A percentile compares a stretch with the other conserved stretches of the same genome.
phyloP scores from a whole-genome alignment of 2,329 filamentous ascomycete genomes.

The Didymella keratinophila region DNA sequence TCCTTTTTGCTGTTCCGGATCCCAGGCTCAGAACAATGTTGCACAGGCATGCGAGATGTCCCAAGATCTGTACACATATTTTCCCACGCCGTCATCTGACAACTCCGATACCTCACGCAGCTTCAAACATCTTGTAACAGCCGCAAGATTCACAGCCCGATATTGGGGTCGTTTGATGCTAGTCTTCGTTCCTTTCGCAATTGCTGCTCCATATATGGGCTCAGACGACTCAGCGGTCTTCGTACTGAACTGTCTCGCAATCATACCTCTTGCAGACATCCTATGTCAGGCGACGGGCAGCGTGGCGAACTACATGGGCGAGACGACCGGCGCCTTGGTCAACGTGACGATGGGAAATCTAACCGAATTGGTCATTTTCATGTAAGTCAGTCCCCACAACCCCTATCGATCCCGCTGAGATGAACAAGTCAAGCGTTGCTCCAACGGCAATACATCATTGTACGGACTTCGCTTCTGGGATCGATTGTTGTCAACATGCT shows the following conservation, averaged over 20 bases:
- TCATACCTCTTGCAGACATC: conserved; percentile 24
- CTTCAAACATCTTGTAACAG: background rate
- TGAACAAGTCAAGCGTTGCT: conserved; percentile 76
- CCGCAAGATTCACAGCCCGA: background rate
- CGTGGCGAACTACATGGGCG: conserved; percentile 84
- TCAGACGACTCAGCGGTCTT: conserved; percentile 73
- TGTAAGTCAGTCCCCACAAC: conserved; percentile 42
- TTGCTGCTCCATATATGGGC: conserved; percentile 50
- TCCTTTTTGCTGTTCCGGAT: background rate
- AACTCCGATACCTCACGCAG: background rate
- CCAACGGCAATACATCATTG: conserved; percentile 77
- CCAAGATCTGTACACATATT: conserved; percentile 3
- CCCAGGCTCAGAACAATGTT: background rate
- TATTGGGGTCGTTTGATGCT: conserved; percentile 80
- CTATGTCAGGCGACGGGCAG: conserved; percentile 59
- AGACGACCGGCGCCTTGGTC: conserved; percentile 51
- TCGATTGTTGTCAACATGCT: conserved; percentile 87
- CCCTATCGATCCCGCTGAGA: background rate
- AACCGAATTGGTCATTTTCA: conserved; percentile 85
- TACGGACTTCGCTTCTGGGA: conserved; percentile 86
- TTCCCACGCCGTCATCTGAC: background rate
- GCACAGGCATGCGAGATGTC: background rate
- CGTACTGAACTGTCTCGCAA: conserved; percentile 26
- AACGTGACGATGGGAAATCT: conserved; percentile 74
- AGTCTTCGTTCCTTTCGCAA: conserved; percentile 74